Base-by-base conservation (phyloP, 2,329 filamentous ascomycete genomes). In the Septoria linicola region DNA sequence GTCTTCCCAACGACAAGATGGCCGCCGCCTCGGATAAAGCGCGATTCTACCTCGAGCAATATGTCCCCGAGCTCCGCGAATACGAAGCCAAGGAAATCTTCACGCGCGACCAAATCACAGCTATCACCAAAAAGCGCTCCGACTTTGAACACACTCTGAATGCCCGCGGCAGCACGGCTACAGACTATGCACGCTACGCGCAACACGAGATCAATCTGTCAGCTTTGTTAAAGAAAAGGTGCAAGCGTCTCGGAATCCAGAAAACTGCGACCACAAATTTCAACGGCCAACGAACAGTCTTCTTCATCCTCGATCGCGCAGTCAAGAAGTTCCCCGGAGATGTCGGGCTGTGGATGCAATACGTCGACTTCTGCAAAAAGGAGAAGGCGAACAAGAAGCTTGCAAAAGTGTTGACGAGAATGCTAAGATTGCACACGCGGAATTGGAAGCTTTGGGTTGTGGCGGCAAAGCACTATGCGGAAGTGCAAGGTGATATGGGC, bases 41-140 rank as follows among this genome's bases (percentile, higher is more conserved):
- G 49, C 88, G 92, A 52, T 97, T 92, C 73, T 96, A 88, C 72
- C 81, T 97, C 59, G 93, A 99, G 75, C 87, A 92, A 62, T 87
- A 88, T 2, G 88, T 96, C 36, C 89, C 91, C 13, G 91, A 97
- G 70, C 80, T 99, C 51, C 89, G 90, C 57, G 90, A 96, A 65
- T 95, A 89, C 70, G 88, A 95, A 72, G 82, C 88, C 59, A 96
- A 96, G 71, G 85, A 89, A 63, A 87, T 99, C 62, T 99, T 99
- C 73, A 82, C 80, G 17, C 63, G 93, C 84, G 88, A 95, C 60
- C 92, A 99, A 70, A 96, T 99, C 68, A 81, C 83, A 56, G 85
- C 86, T 39, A 90, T 99, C 59, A 86, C 95, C 45, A 85, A 85
- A 67, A 96, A 93, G 70, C 85, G 93, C 62, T 95, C 89, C 66